Evolutionary conservation across 2,329 filamentous ascomycete genomes (phyloP).

Genomic region (Hypomyces perniciosus): DNA sequence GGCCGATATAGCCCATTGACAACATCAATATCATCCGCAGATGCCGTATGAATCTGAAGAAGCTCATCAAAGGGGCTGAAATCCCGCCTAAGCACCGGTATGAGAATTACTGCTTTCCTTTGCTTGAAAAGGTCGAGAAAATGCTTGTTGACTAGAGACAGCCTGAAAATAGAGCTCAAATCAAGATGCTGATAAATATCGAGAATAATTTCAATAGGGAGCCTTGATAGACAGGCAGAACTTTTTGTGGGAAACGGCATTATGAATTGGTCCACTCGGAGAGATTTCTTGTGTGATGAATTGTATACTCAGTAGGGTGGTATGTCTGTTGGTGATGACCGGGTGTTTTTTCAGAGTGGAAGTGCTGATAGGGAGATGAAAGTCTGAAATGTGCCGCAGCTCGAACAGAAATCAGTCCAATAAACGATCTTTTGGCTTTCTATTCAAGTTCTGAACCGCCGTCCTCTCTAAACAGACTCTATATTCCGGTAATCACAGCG

Average conservation of each 20-base stretch:
- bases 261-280: neutral
- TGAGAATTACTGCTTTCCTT: constrained; percentile 37
- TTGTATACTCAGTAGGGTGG: neutral
- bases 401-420: neutral
- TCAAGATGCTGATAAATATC: constrained; percentile 43
- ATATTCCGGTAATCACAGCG: too few species aligned
- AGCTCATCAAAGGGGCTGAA: constrained; percentile 41
- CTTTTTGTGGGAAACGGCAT: constrained; percentile 5
- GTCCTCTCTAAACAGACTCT: too few species aligned
- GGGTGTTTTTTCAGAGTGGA: neutral
- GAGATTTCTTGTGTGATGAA: too few species aligned
- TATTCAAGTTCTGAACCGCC: too few species aligned
- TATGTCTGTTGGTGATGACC: neutral
- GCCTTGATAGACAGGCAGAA: constrained; percentile 19
- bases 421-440: neutral
- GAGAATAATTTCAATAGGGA: constrained; percentile 43
- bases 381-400: neutral
- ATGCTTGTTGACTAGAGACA: constrained; percentile 32
- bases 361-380: too few species aligned
- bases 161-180: constrained; percentile 33
- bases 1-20: constrained; percentile 31
- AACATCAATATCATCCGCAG: constrained; percentile 29
- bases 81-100: constrained; percentile 36
- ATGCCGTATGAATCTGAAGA: constrained; percentile 41
- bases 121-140: constrained; percentile 36